phyloP scores from a whole-genome alignment of 345 rosid species.

The Brassica incana region DNA sequence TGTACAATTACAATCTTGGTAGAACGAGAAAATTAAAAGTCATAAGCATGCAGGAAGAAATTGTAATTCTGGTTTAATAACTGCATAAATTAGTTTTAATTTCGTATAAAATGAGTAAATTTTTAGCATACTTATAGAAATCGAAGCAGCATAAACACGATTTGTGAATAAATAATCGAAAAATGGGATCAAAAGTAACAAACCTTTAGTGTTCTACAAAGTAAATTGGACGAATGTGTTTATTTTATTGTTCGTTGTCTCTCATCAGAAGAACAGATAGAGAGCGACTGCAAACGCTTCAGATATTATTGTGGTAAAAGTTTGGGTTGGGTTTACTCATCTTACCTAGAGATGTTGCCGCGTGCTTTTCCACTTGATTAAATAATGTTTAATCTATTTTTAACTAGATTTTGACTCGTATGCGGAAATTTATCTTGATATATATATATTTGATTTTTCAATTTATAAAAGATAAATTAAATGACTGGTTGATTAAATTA shows the following conservation, averaged over 20 bases:
- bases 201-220: constrained; percentile 26
- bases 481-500: too few relatives aligned
- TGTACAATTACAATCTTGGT: background rate
- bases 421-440: too few relatives aligned
- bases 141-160: background rate
- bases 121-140: background rate
- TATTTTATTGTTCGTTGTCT: background rate
- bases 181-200: constrained; percentile 6
- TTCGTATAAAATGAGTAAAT: background rate
- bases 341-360: too few relatives aligned
- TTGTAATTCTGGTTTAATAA: background rate
- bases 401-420: too few relatives aligned
- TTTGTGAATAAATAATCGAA: background rate
- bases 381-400: too few relatives aligned
- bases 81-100: background rate
- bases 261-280: background rate
- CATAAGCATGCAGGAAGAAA: background rate
- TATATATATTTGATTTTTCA: too few relatives aligned
- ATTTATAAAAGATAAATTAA: too few relatives aligned
- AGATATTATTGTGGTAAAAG: too few relatives aligned
- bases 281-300: background rate
- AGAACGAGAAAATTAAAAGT: background rate
- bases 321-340: too few relatives aligned
- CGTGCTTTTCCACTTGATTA: too few relatives aligned
- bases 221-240: background rate